Evolutionary conservation across 495 filamentous ascomycete species (phyloP).

Genomic region (Neohortaea acidophila): DNA sequence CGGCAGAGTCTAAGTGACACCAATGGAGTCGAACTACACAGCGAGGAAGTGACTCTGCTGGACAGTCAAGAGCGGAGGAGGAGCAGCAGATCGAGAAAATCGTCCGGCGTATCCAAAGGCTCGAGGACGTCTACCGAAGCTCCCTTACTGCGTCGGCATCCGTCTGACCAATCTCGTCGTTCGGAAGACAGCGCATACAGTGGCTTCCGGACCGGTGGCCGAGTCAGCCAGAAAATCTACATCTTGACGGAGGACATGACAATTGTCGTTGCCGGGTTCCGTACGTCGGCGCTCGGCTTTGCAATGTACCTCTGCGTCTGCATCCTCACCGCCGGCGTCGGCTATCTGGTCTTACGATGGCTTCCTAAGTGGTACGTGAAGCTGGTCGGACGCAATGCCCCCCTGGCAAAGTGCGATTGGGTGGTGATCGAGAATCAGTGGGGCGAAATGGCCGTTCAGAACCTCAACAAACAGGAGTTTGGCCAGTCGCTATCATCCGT

Average conservation of each 20-base stretch:
- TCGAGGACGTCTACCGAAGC: conserved; percentile 47
- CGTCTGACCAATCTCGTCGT: conserved; percentile 26
- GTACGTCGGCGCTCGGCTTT: conserved; percentile 53
- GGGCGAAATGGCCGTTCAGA: conserved; percentile 67
- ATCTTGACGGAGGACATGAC: conserved; percentile 87
- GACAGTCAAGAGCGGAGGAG: conserved; percentile 27
- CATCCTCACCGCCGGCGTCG: conserved; percentile 54
- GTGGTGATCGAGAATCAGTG: conserved; percentile 90
- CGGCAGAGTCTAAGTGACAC: conserved; percentile 6
- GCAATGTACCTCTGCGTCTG: conserved; percentile 54
- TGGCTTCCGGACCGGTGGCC: conserved; percentile 38
- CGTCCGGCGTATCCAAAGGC: conserved; percentile 13
- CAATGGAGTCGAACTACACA: conserved; percentile 6
- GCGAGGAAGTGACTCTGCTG: conserved; percentile 1
- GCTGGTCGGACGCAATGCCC: conserved; percentile 50
- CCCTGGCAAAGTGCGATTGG: conserved; percentile 67
- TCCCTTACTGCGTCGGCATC: conserved; percentile 50
- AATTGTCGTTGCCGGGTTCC: conserved; percentile 81
- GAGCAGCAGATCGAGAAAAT: conserved; percentile 3
- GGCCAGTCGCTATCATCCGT: conserved; percentile 73
- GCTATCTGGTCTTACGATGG: conserved; percentile 77
- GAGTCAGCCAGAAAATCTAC: conserved; percentile 74
- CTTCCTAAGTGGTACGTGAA: conserved; percentile 71
- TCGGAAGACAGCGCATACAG: conserved; percentile 43
- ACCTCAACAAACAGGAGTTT: conserved; percentile 51